A percentile compares a stretch with the other conserved stretches of the same genome.
Conservation (phyloP, 768 basidiomycete genomes). For the Artomyces pyxidatus region DNA sequence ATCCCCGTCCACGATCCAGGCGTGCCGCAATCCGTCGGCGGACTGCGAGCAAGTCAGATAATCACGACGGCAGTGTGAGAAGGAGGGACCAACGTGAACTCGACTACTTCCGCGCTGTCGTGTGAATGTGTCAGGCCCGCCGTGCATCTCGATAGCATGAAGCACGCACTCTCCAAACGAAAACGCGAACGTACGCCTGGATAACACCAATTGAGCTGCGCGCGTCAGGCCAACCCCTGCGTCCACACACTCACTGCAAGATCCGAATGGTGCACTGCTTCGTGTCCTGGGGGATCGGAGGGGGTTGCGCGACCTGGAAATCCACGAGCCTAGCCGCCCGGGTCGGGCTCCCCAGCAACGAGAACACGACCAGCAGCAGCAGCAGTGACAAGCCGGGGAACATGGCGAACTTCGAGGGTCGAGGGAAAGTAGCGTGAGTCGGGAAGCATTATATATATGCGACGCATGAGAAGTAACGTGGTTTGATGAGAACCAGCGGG, state of each 20-base stretch:
- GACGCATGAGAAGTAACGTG: neutral
- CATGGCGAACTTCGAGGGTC: neutral
- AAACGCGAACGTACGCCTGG: conserved; percentile 62
- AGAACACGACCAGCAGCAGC: conserved; percentile 2
- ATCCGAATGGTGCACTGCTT: conserved; percentile 59
- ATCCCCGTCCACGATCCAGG: conserved; percentile 69
- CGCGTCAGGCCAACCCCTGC: no score
- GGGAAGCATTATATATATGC: neutral
- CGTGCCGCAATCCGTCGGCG: conserved; percentile 63
- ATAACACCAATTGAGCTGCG: no score
- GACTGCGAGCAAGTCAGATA: conserved; percentile 31
- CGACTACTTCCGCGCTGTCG: conserved; percentile 54
- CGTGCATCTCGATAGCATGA: neutral
- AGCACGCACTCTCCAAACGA: conserved; percentile 56
- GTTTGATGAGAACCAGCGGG: no score
- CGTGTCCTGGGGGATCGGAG: conserved; percentile 50
- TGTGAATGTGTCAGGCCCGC: neutral
- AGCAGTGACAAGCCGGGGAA: neutral
- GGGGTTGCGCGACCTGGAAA: conserved; percentile 72
- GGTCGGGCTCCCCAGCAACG: conserved; percentile 7
- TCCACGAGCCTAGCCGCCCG: conserved; percentile 32
- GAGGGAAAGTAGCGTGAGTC: neutral
- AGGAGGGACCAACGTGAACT: conserved; percentile 39
- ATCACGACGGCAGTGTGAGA: neutral
- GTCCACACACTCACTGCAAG: conserved; percentile 41